Conservation (phyloP, 1,139 yeast species). For the Sporopachydermia cereana region DNA sequence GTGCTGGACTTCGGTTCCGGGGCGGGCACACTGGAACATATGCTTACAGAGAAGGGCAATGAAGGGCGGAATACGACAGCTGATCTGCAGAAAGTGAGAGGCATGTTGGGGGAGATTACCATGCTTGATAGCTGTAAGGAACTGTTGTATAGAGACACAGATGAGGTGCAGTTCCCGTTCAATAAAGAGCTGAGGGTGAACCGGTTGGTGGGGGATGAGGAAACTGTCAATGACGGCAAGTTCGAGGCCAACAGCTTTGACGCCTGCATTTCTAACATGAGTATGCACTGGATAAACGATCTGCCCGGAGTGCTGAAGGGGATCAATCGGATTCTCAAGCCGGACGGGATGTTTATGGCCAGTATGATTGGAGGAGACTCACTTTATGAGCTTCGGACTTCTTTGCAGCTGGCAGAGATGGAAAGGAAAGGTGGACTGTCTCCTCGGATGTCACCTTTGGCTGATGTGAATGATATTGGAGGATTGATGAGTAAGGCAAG, state of each 20-base stretch:
- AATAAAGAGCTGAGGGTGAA: constrained; percentile 36
- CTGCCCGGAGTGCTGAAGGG: constrained; percentile 51
- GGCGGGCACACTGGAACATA: constrained; percentile 47
- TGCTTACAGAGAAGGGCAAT: constrained; percentile 20
- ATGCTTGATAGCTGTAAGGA: constrained; percentile 58
- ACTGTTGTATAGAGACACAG: constrained; percentile 41
- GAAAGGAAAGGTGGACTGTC: constrained; percentile 73
- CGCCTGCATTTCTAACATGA: constrained; percentile 62
- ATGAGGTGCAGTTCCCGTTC: constrained; percentile 22
- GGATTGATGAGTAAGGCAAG: constrained; percentile 63
- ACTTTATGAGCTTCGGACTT: constrained; percentile 64
- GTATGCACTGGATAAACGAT: constrained; percentile 81
- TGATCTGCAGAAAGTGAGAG: constrained; percentile 40
- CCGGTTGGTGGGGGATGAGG: constrained; percentile 55
- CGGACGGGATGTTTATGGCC: constrained; percentile 77
- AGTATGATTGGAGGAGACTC: constrained; percentile 84
- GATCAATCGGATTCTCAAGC: constrained; percentile 52
- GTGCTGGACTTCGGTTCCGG: constrained; percentile 68
- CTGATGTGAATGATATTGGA: constrained; percentile 69
- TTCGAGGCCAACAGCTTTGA: constrained; percentile 41
- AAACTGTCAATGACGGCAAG: constrained; percentile 33
- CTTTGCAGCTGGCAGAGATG: constrained; percentile 71
- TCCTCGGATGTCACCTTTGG: constrained; percentile 73
- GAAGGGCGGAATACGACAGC: constrained; percentile 16
- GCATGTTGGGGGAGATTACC: constrained; percentile 42